Evolutionary conservation across 768 basidiomycete genomes (phyloP).

Genomic region (Lactarius evosmus): DNA sequence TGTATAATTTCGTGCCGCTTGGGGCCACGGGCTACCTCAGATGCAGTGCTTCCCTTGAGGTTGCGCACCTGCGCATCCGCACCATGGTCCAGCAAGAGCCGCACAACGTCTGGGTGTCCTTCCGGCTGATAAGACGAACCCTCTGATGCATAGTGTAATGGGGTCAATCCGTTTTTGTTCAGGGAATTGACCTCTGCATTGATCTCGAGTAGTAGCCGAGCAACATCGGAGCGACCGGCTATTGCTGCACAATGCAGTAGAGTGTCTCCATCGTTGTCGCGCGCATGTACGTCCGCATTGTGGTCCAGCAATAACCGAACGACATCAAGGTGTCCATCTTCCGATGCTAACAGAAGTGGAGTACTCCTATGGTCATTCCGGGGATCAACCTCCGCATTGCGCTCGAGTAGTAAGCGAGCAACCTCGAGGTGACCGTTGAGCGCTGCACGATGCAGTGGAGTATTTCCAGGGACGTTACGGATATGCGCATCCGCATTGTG

Average conservation of each 20-base stretch:
- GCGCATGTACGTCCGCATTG: neutral
- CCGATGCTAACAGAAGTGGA: neutral
- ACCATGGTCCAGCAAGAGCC: neutral
- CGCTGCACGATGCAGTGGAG: neutral
- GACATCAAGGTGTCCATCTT: neutral
- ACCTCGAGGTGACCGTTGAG: neutral
- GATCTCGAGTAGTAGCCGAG: neutral
- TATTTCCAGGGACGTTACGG: neutral
- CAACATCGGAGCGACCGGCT: neutral
- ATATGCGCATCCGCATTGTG: too few species aligned
- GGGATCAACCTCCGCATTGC: neutral
- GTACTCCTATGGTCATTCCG: neutral
- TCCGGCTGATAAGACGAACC: neutral
- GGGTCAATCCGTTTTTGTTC: neutral
- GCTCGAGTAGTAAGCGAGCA: neutral
- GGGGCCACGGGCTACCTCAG: neutral
- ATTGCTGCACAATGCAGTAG: neutral
- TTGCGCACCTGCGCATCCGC: neutral
- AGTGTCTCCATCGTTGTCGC: neutral
- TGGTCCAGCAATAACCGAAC: neutral
- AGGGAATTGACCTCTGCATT: neutral
- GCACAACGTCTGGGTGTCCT: neutral
- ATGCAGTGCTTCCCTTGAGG: neutral
- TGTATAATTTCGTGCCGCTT: neutral
- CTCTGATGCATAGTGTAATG: neutral